Evolutionary conservation across 352 stramenopile genomes (phyloP).

Genomic region (Phytophthora podocarpi): DNA sequence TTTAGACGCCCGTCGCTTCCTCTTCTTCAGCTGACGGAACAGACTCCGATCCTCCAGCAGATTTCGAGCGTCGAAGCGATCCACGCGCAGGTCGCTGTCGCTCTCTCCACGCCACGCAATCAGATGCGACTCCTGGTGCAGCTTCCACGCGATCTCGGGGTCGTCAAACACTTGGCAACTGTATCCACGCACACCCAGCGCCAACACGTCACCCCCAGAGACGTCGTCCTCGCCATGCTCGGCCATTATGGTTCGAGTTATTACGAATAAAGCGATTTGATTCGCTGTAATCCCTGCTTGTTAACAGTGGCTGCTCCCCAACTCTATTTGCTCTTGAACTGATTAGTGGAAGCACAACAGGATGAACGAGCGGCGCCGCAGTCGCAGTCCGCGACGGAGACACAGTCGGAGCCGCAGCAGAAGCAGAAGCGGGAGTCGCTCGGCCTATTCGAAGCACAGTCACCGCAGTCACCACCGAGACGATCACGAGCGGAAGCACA

Average conservation of each 20-base stretch:
- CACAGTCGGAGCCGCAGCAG: constrained; percentile 18
- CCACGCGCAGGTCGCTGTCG: constrained; percentile 42
- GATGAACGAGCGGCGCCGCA: constrained; percentile 29
- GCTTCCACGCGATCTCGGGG: constrained; percentile 42
- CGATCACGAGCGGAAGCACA: neutral
- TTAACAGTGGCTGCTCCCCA: constrained; percentile 3
- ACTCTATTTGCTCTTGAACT: neutral
- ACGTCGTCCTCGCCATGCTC: neutral
- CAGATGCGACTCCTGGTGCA: constrained; percentile 63
- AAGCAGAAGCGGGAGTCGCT: constrained; percentile 32
- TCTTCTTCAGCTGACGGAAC: constrained; percentile 62
- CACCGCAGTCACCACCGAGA: constrained; percentile 10
- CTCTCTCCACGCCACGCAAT: constrained; percentile 53
- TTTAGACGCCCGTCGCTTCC: constrained; percentile 3
- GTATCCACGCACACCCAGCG: constrained; percentile 56
- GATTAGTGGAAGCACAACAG: neutral
- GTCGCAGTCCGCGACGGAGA: constrained; percentile 23
- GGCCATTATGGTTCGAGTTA: constrained; percentile 22
- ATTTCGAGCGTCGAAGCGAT: constrained; percentile 72
- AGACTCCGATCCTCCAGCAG: constrained; percentile 48
- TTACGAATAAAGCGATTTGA: constrained; percentile 2
- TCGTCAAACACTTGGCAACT: constrained; percentile 59
- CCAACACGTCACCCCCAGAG: constrained; percentile 18
- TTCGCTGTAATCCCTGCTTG: constrained; percentile 9
- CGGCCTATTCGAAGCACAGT: constrained; percentile 15